A percentile compares a stretch with the other conserved stretches of the same genome.
These are phyloP conservation scores for Rosellinia necatrix DNA, from an alignment of 2,329 filamentous ascomycete genomes.

Conservation along the genomic window DNA sequence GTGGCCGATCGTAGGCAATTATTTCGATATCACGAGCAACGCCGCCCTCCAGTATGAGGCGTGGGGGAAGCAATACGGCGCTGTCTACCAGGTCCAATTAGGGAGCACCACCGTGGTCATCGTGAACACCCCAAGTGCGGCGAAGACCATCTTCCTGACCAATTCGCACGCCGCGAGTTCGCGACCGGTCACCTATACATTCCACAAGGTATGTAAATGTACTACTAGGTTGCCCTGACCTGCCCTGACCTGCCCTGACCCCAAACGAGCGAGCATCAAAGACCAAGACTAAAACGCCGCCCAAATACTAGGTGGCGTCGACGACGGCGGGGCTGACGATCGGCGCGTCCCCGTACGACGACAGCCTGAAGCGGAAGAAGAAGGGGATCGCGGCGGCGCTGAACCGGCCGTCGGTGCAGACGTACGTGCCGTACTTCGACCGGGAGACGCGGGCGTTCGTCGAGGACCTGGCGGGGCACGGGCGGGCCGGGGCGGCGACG, in stretches of 20 bases:
- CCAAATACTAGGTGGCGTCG: slow-evolving; percentile 64
- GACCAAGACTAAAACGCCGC: no score
- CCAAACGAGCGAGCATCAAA: no score
- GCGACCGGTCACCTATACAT: slow-evolving; percentile 78
- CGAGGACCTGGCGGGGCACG: slow-evolving; percentile 71
- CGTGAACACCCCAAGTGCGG: slow-evolving; percentile 76
- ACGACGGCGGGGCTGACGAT: slow-evolving; percentile 80
- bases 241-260: no score
- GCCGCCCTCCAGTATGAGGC: slow-evolving; percentile 53
- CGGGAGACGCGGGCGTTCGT: slow-evolving; percentile 74
- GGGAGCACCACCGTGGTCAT: slow-evolving; percentile 76
- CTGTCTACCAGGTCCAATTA: slow-evolving; percentile 69
- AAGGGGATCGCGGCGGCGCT: slow-evolving; percentile 80
- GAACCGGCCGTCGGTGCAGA: slow-evolving; percentile 75
- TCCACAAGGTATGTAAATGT: slow-evolving; percentile 70
- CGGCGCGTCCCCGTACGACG: slow-evolving; percentile 83
- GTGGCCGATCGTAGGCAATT: slow-evolving; percentile 60
- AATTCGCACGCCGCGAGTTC: slow-evolving; percentile 80
- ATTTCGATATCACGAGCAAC: slow-evolving; percentile 64
- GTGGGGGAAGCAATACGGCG: slow-evolving; percentile 65
- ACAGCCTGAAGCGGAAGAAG: slow-evolving; percentile 75
- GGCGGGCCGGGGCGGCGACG: slow-evolving; percentile 63
- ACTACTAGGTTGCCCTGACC: no score
- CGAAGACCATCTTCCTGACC: slow-evolving; percentile 76
- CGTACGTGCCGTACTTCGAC: slow-evolving; percentile 82